phyloP scores from a whole-genome alignment of 2,329 filamentous ascomycete species.

The Aspergillus ochraceoroseus region DNA sequence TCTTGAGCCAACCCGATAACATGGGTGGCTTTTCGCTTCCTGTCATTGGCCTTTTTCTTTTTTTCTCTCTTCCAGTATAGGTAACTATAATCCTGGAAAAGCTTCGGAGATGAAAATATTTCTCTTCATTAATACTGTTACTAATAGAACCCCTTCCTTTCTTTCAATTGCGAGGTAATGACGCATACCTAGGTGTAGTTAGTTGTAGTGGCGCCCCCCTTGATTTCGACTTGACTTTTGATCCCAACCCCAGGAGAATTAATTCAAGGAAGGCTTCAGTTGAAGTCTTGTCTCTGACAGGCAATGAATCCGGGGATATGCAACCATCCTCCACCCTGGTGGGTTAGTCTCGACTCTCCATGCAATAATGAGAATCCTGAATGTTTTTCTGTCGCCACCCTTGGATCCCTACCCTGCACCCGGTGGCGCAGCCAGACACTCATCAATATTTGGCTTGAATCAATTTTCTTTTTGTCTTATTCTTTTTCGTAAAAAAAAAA shows the following conservation, averaged over 20 bases:
- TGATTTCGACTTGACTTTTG: too few species aligned
- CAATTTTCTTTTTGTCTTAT: slow-evolving; percentile 4
- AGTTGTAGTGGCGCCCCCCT: too few species aligned
- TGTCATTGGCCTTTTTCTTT: slow-evolving; percentile 12
- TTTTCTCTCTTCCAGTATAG: background rate
- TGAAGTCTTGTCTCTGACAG: slow-evolving; percentile 15
- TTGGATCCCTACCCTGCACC: slow-evolving; percentile 11
- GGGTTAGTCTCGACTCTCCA: too few species aligned
- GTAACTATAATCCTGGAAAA: slow-evolving; percentile 1
- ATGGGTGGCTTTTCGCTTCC: slow-evolving; percentile 21
- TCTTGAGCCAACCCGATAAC: slow-evolving; percentile 18
- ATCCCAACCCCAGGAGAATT: too few species aligned
- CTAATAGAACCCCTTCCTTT: background rate
- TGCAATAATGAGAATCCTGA: slow-evolving; percentile 9
- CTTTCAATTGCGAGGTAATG: too few species aligned
- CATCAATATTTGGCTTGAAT: slow-evolving; percentile 5
- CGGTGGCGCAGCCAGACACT: slow-evolving; percentile 23
- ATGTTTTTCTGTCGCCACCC: slow-evolving; percentile 21
- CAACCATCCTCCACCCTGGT: slow-evolving; percentile 15
- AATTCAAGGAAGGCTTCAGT: too few species aligned
- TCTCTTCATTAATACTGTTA: slow-evolving; percentile 8
- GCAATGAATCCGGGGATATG: slow-evolving; percentile 19
- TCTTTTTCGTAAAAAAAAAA: slow-evolving; percentile 4
- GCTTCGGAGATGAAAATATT: slow-evolving; percentile 5
- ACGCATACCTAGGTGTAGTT: too few species aligned